Evolutionary conservation across 2,329 filamentous ascomycete genomes (phyloP), one percentile per base, ranked within the genome.

Genomic region (Alternaria novae-zelandiae): DNA sequence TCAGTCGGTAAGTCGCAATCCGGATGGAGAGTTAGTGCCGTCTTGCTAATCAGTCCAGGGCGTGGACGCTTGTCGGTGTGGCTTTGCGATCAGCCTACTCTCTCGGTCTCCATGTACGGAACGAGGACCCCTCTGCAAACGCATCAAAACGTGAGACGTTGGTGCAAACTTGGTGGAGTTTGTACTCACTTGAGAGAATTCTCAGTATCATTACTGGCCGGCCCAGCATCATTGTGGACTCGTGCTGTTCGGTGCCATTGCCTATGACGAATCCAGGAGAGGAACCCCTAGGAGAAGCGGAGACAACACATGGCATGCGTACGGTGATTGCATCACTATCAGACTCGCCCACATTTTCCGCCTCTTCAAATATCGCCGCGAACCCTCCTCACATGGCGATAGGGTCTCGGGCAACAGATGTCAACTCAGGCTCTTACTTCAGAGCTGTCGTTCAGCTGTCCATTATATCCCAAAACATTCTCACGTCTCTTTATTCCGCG

Each of bases 121-220:
- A 81, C 46, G 69, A 76, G 47, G 75, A 75, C 46, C 72, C 74
- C 2, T 73, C 72, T 6, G 67, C 76, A 6, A 59, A 72, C 13
- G 69, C 72, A 7, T 57, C 68, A 12, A 71, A 77, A 47, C 77
- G 74, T 61, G 80, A 82, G 62, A 75, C 75, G 5, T 64, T 81
- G 53, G 72, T 79, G 4, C 76, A 77, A 21, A 74, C 79, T 13
- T 83, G 81, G 81, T 82, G 81, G 78, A 79, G 79, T 49, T 59
- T 82, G 12, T 81, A 78, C 61, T 77, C 74, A 8, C 67, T 81
- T 17, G 81, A 83, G 60, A 74, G 76, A n/a, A 74, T 79, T 5
- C 73, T 82, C 8, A 75, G 75, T 45, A 67, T 79, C 20, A 74
- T 82, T 11, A 81, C 79, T 5, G 81, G 81, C 2, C 78, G 81